Evolutionary conservation across 129 eudicot genomes (phyloP).

Genomic region (Flaveria linearis): DNA sequence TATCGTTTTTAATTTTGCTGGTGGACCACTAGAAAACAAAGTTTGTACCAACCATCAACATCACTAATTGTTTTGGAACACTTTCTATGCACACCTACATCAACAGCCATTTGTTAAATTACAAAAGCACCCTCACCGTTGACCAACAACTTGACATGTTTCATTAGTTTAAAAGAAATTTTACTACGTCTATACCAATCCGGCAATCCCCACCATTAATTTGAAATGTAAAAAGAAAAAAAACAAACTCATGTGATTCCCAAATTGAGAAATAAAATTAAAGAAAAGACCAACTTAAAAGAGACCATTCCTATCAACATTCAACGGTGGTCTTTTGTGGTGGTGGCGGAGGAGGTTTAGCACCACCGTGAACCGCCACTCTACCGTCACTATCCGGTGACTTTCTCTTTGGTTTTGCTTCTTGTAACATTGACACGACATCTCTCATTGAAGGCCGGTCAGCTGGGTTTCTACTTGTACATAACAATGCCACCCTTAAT

Average conservation of each 20-base stretch:
- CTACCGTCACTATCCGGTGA: slow-evolving; percentile 42
- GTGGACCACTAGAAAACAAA: slow-evolving; percentile 14
- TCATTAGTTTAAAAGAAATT: slow-evolving; percentile 18
- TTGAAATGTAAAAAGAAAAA: background rate
- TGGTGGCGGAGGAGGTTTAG: slow-evolving; percentile 41
- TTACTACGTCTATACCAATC: slow-evolving; percentile 48
- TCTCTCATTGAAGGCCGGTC: slow-evolving; percentile 99
- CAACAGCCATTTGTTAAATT: slow-evolving; percentile 26
- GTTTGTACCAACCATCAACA: slow-evolving; percentile 14
- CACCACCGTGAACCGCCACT: slow-evolving; percentile 24
- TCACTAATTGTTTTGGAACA: slow-evolving; percentile 23
- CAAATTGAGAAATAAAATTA: slow-evolving; percentile 22
- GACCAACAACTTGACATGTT: slow-evolving; percentile 28
- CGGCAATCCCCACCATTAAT: slow-evolving; percentile 39
- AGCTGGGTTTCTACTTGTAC: slow-evolving; percentile 89
- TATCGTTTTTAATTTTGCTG: background rate
- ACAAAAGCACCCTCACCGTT: slow-evolving; percentile 23
- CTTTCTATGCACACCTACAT: slow-evolving; percentile 27
- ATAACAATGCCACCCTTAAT: slow-evolving; percentile 74
- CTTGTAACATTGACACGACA: slow-evolving; percentile 93
- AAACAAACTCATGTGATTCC: slow-evolving; percentile 33
- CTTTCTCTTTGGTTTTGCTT: slow-evolving; percentile 90
- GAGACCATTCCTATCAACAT: slow-evolving; percentile 42
- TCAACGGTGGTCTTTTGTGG: slow-evolving; percentile 30
- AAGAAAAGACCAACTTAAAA: background rate